A percentile compares a stretch with the other conserved stretches of the same genome.
Conservation (phyloP, 306 rosid species). For the Luffa acutangula region DNA sequence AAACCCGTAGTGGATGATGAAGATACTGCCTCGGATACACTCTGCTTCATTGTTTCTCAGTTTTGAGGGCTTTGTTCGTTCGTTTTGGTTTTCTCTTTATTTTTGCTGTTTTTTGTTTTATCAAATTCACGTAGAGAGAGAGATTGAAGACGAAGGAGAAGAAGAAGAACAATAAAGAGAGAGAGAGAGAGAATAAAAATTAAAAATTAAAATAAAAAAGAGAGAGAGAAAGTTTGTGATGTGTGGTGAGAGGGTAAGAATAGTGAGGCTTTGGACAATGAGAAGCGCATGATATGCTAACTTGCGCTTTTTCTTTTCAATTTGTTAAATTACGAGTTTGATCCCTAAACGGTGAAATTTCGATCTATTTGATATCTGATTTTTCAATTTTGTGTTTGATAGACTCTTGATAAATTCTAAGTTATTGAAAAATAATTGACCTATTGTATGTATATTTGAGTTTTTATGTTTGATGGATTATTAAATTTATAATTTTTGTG, state of each 20-base stretch:
- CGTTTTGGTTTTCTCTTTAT: not conserved
- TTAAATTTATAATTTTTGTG: too few relatives aligned
- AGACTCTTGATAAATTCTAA: too few relatives aligned
- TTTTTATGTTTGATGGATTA: too few relatives aligned
- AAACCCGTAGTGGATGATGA: constrained; percentile 41
- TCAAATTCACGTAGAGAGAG: constrained; percentile 1
- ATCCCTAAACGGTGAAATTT: too few relatives aligned
- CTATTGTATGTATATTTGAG: too few relatives aligned
- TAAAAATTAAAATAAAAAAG: not conserved
- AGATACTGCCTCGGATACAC: constrained; percentile 69
- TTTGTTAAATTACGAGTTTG: too few relatives aligned
- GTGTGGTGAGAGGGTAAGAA: constrained; percentile 28
- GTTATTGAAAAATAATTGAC: too few relatives aligned
- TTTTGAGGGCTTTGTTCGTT: constrained; percentile 9
- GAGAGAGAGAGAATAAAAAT: not conserved
- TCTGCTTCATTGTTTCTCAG: constrained; percentile 62
- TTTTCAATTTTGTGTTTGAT: too few relatives aligned
- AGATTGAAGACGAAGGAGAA: not conserved
- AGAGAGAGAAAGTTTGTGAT: constrained; percentile 7
- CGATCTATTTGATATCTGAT: too few relatives aligned
- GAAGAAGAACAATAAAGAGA: not conserved
- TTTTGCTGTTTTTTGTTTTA: not conserved
- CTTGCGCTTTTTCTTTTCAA: constrained; percentile 17
- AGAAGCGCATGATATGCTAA: constrained; percentile 26
- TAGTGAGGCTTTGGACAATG: constrained; percentile 33